These are phyloP conservation scores for Brasenia schreberi DNA, from an alignment of 164 flowering plant genomes.

Conservation along the genomic window DNA sequence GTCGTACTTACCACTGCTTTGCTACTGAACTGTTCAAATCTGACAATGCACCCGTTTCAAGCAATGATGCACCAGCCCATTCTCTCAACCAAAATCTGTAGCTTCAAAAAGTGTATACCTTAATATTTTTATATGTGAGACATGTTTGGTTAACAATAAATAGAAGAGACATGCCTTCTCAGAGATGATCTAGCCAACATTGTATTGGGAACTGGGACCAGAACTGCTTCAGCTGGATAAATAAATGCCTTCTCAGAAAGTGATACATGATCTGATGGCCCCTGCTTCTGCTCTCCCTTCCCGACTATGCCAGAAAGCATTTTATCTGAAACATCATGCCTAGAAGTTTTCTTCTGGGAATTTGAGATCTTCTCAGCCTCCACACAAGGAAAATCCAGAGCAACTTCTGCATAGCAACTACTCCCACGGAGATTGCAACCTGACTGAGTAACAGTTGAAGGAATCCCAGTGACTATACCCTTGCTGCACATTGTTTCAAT, in stretches of 20 bases:
- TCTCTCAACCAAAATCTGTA: slow-evolving; percentile 92
- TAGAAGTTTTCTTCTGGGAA: slow-evolving; percentile 18
- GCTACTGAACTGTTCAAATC: neutral
- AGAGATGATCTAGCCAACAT: slow-evolving; percentile 62
- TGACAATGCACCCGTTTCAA: slow-evolving; percentile 12
- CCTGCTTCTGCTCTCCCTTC: slow-evolving; percentile 28
- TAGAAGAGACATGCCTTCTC: slow-evolving; percentile 37
- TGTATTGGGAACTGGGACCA: slow-evolving; percentile 74
- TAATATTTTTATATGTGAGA: neutral
- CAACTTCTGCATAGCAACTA: slow-evolving; percentile 73
- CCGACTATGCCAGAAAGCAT: slow-evolving; percentile 9
- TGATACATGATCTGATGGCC: slow-evolving; percentile 24
- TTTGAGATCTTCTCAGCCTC: slow-evolving; percentile 24
- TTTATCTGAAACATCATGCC: slow-evolving; percentile 27
- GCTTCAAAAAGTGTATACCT: slow-evolving; percentile 3
- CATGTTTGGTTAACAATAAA: neutral
- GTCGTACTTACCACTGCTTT: neutral
- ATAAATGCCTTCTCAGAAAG: slow-evolving; percentile 54
- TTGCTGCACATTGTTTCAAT: slow-evolving; percentile 40
- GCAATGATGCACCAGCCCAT: slow-evolving; percentile 61
- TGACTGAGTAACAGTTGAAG: slow-evolving; percentile 41
- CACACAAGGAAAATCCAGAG: slow-evolving; percentile 39
- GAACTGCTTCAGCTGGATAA: slow-evolving; percentile 82
- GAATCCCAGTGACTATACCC: slow-evolving; percentile 39
- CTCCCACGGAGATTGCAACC: slow-evolving; percentile 55